These are phyloP conservation scores for Gomphus bonarii DNA, from an alignment of 1,284 basidiomycete species.

Conservation along the genomic window DNA sequence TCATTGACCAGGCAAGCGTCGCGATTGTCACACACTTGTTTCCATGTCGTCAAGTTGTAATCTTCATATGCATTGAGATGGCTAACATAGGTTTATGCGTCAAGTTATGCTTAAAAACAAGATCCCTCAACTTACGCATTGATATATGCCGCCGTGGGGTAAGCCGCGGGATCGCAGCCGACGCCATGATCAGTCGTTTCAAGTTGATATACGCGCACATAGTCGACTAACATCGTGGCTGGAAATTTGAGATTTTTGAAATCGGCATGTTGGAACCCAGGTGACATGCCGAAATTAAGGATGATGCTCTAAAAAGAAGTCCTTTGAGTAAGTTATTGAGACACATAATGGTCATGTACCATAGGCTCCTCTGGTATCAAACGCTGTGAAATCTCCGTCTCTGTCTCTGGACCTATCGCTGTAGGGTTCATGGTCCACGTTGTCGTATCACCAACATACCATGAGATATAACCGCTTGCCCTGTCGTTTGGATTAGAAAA, in stretches of 20 bases:
- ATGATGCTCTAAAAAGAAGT: slow-evolving; percentile 9
- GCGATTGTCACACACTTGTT: slow-evolving; percentile 20
- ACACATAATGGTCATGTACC: slow-evolving; percentile 15
- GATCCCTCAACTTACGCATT: slow-evolving; percentile 31
- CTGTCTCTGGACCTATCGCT: slow-evolving; percentile 49
- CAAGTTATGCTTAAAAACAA: background rate
- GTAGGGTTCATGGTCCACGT: slow-evolving; percentile 59
- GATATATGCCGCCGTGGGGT: slow-evolving; percentile 55
- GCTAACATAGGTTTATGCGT: slow-evolving; percentile 24
- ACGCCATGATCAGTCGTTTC: slow-evolving; percentile 23
- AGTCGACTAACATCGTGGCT: slow-evolving; percentile 32
- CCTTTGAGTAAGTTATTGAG: background rate
- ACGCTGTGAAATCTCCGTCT: slow-evolving; percentile 43
- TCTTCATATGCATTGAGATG: slow-evolving; percentile 60
- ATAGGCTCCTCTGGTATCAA: slow-evolving; percentile 74
- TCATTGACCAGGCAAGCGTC: background rate
- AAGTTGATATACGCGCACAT: slow-evolving; percentile 31
- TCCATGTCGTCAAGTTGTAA: slow-evolving; percentile 69
- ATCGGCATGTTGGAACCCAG: slow-evolving; percentile 12
- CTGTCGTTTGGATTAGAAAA: slow-evolving; percentile 56
- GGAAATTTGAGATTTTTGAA: slow-evolving; percentile 19
- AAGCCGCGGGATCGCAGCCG: slow-evolving; percentile 50
- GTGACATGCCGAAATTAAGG: slow-evolving; percentile 13
- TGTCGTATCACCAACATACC: slow-evolving; percentile 50
- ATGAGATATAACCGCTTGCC: slow-evolving; percentile 62